Evolutionary conservation across 306 rosid genomes (phyloP).

Genomic region (Notholithocarpus densiflorus): DNA sequence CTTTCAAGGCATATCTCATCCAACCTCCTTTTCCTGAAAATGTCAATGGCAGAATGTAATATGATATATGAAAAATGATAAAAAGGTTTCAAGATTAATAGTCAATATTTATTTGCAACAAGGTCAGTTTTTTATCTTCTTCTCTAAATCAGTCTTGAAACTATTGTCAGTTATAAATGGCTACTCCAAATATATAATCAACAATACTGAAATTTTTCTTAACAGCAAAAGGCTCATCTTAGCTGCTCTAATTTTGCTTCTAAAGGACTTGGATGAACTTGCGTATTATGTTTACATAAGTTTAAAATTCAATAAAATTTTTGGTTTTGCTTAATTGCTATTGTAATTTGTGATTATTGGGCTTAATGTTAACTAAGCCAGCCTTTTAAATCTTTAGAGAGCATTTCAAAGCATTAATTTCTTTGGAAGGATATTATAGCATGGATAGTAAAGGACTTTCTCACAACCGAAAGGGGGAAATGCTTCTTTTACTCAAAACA

Average conservation of each 20-base stretch:
- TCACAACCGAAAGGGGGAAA: background rate
- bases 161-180: background rate
- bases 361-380: too few relatives aligned
- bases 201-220: too few relatives aligned
- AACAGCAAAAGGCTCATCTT: too few relatives aligned
- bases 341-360: too few relatives aligned
- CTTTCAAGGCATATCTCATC: constrained; percentile 82
- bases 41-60: background rate
- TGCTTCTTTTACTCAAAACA: background rate
- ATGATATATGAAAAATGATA: background rate
- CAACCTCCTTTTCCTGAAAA: constrained; percentile 66
- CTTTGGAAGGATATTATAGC: too few relatives aligned
- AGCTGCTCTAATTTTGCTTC: background rate
- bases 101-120: background rate
- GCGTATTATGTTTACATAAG: too few relatives aligned
- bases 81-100: background rate
- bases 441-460: background rate
- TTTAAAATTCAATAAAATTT: too few relatives aligned
- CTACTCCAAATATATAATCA: background rate
- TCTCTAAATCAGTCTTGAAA: background rate
- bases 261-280: background rate
- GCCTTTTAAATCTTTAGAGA: too few relatives aligned
- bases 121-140: background rate
- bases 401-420: too few relatives aligned
- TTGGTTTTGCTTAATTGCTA: too few relatives aligned